phyloP scores from a whole-genome alignment of 768 basidiomycete genomes.

The Termitomyces sp. region DNA sequence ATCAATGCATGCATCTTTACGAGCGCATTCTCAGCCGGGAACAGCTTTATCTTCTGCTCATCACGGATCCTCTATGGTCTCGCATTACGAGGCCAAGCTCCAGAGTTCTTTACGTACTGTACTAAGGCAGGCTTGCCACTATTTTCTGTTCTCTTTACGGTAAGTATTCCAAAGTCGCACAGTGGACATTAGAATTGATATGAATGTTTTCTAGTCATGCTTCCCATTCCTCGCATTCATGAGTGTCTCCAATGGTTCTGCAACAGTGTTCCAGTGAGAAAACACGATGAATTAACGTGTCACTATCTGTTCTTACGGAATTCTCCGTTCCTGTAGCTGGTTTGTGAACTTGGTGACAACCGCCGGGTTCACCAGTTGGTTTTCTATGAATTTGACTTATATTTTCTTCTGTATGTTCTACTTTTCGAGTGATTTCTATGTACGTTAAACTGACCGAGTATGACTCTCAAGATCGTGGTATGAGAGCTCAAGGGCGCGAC shows the following conservation, averaged over 20 bases:
- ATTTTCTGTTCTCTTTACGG: conserved; percentile 28
- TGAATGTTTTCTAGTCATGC: conserved; percentile 14
- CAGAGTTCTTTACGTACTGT: conserved; percentile 34
- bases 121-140: conserved; percentile 45
- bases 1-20: conserved; percentile 72
- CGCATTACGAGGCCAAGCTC: conserved; percentile 46
- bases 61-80: conserved; percentile 50
- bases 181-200: background rate
- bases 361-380: conserved; percentile 66
- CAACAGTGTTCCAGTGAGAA: conserved; percentile 50
- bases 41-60: conserved; percentile 54
- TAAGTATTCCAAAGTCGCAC: conserved; percentile 14
- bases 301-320: background rate
- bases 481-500: conserved; percentile 60
- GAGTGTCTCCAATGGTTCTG: conserved; percentile 51
- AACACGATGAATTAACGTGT: background rate
- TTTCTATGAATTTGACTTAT: conserved; percentile 65
- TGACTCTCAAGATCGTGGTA: conserved; percentile 43
- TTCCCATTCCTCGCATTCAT: conserved; percentile 57
- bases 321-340: conserved; percentile 37
- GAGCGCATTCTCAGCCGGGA: conserved; percentile 67
- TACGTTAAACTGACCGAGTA: background rate
- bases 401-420: conserved; percentile 54
- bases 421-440: background rate
- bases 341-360: conserved; percentile 65